Evolutionary conservation across 768 basidiomycete species (phyloP), one percentile per base, ranked within the genome.

Genomic region (Pisolithus orientalis): DNA sequence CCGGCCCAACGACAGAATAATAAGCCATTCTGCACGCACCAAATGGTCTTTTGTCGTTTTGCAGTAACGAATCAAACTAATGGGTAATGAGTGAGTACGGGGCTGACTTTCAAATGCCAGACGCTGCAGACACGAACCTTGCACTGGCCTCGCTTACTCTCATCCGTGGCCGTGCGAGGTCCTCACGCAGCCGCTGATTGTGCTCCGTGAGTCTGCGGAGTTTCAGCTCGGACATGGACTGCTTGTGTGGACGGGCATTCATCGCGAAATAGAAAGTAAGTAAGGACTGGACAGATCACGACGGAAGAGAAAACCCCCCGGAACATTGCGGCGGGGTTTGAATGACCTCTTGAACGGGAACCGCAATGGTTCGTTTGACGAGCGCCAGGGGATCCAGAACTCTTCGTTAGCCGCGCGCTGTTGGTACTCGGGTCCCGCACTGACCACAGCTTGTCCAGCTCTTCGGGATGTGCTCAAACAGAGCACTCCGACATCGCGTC

Each of bases 191-290:
- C 57, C 94, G 80, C 67, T 90, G 85, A 65, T 95, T 97, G 73
- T 96, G 93, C 72, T 97, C 94, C 47, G 86, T 89, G 65, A 97
- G 75, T 39, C 94, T 79, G 37, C 94, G 83, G 57, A 96, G 84
- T 80, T 95, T 96, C 66, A 96, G 87, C 80, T 96, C 94, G 47
- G 90, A 90, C 92, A 97, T 95, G 62, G 91, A 90, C 80, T 94
- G 93, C 80, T 88, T 88, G 68, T 86, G 86, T 25, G 85, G 84
- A 61, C 87, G 82, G 52, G 81, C 74, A 68, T 83, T 87, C 87
- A 88, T 88, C 37, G 58, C 62, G 61, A 45, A 59, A 24, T 53
- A 38, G 25, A 37, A 44, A 17, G 39, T n/a, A 51, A 50, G 27
- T 8, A 47, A 27, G 34, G 34, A 34, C 34, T 11, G 34, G 39